Evolutionary conservation across 2,329 filamentous ascomycete genomes (phyloP).

Genomic region (Claviceps pazoutovae): DNA sequence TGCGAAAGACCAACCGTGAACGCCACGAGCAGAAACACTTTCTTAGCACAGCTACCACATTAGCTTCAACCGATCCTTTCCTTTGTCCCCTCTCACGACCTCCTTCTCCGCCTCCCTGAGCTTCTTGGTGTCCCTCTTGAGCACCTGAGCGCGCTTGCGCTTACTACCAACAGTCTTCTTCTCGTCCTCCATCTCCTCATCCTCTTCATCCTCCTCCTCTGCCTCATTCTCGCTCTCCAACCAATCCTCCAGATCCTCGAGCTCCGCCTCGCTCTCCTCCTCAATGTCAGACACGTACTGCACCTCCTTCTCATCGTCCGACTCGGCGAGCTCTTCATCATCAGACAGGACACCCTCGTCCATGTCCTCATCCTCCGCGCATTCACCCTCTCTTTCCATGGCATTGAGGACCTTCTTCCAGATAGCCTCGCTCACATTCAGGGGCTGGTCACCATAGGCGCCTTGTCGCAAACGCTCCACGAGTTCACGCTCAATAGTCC

Average conservation of each 20-base stretch:
- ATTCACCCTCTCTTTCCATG: conserved; percentile 77
- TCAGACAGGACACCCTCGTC: conserved; percentile 77
- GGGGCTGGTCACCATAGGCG: conserved; percentile 83
- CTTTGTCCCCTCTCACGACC: conserved; percentile 53
- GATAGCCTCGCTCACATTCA: conserved; percentile 88
- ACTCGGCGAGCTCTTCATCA: conserved; percentile 59
- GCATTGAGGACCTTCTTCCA: conserved; percentile 95
- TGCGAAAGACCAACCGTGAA: not conserved
- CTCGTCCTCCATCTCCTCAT: conserved; percentile 44
- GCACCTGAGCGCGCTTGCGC: conserved; percentile 35
- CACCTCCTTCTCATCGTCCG: conserved; percentile 59
- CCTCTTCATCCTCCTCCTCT: conserved; percentile 43
- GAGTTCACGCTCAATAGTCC: conserved; percentile 88
- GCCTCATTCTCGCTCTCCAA: conserved; percentile 57
- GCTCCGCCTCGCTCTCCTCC: conserved; percentile 67
- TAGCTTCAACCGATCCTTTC: conserved; percentile 42
- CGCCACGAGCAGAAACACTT: not conserved
- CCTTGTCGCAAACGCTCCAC: conserved; percentile 83
- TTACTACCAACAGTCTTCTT: conserved; percentile 41
- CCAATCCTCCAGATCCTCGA: conserved; percentile 83
- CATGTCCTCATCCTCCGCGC: conserved; percentile 69
- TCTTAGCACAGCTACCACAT: conserved; percentile 20
- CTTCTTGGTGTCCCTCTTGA: conserved; percentile 32
- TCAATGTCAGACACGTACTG: conserved; percentile 91
- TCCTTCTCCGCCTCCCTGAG: conserved; percentile 50